phyloP scores from a whole-genome alignment of 805 yeast genomes.

The Wickerhamiella brachini region DNA sequence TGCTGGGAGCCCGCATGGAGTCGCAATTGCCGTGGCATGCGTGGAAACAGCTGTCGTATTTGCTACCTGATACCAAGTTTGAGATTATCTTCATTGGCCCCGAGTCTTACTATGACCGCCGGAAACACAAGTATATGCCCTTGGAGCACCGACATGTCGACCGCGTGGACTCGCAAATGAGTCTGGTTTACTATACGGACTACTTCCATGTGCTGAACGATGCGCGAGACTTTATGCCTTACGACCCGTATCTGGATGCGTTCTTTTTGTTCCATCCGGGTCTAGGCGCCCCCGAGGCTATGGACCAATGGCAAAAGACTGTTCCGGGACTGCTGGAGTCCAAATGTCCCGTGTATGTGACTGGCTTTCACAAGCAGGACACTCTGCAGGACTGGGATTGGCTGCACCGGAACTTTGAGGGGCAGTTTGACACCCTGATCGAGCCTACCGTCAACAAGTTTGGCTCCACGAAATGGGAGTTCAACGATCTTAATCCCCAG shows the following conservation, averaged over 20 bases:
- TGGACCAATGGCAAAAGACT: slow-evolving; percentile 71
- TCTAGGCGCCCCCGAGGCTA: slow-evolving; percentile 64
- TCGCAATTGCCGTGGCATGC: slow-evolving; percentile 87
- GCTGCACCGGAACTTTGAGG: slow-evolving; percentile 45
- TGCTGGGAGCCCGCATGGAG: slow-evolving; percentile 86
- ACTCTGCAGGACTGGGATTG: slow-evolving; percentile 55
- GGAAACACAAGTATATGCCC: slow-evolving; percentile 45
- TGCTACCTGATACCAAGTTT: slow-evolving; percentile 70
- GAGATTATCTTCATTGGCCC: slow-evolving; percentile 93
- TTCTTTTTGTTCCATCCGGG: slow-evolving; percentile 96
- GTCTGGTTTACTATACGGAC: slow-evolving; percentile 73
- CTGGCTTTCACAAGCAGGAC: slow-evolving; percentile 77
- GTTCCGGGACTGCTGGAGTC: slow-evolving; percentile 80
- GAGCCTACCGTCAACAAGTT: slow-evolving; percentile 59
- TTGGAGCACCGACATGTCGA: slow-evolving; percentile 40
- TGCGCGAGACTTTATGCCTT: slow-evolving; percentile 90
- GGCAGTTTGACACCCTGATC: slow-evolving; percentile 72
- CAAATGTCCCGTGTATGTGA: slow-evolving; percentile 81
- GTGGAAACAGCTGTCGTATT: slow-evolving; percentile 82
- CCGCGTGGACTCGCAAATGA: slow-evolving; percentile 58
- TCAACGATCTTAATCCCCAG: slow-evolving; percentile 83
- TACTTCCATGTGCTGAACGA: slow-evolving; percentile 86
- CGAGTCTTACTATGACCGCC: slow-evolving; percentile 67
- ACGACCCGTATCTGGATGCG: slow-evolving; percentile 88
- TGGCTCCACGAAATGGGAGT: slow-evolving; percentile 85